Conservation (phyloP, 1,284 basidiomycete species). For the Marasmius tenuissimus region DNA sequence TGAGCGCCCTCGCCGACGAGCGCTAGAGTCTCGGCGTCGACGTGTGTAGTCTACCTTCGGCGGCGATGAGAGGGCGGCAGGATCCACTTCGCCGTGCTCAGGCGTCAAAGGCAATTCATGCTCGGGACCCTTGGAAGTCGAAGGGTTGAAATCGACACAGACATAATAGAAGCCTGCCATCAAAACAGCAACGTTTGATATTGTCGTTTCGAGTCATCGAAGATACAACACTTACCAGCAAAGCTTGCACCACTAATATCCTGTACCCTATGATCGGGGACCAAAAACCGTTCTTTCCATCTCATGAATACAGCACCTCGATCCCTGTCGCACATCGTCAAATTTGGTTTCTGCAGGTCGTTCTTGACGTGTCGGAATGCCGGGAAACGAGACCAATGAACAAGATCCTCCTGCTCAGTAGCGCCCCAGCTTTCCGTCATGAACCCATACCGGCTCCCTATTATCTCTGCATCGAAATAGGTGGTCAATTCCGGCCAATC, state of each 20-base stretch:
- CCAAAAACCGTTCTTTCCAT: slow-evolving; percentile 96
- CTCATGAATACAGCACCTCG: slow-evolving; percentile 88
- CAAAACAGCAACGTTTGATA: slow-evolving; percentile 14
- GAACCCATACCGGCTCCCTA: slow-evolving; percentile 85
- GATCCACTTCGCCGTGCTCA: slow-evolving; percentile 28
- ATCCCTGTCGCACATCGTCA: slow-evolving; percentile 75
- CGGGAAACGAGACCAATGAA: slow-evolving; percentile 90
- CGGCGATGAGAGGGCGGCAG: slow-evolving; percentile 21
- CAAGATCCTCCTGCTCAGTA: slow-evolving; percentile 83
- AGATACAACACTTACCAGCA: slow-evolving; percentile 62
- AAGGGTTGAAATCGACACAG: slow-evolving; percentile 74
- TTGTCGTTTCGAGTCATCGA: slow-evolving; percentile 7
- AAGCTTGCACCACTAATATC: slow-evolving; percentile 96
- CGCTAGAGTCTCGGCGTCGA: slow-evolving; percentile 47
- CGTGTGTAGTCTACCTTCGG: slow-evolving; percentile 35
- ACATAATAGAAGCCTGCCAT: slow-evolving; percentile 82
- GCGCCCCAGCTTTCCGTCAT: slow-evolving; percentile 86
- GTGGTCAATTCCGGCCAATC: slow-evolving; percentile 91
- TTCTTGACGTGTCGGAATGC: slow-evolving; percentile 80
- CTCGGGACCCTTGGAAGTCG: slow-evolving; percentile 32
- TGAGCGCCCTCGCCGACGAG: slow-evolving; percentile 35
- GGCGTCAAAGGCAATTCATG: slow-evolving; percentile 32
- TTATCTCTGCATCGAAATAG: slow-evolving; percentile 93
- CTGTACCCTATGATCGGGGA: slow-evolving; percentile 90
- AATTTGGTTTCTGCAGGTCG: slow-evolving; percentile 71